Evolutionary conservation across 2,329 filamentous ascomycete genomes (phyloP).

Genomic region (Fusarium humuli): DNA sequence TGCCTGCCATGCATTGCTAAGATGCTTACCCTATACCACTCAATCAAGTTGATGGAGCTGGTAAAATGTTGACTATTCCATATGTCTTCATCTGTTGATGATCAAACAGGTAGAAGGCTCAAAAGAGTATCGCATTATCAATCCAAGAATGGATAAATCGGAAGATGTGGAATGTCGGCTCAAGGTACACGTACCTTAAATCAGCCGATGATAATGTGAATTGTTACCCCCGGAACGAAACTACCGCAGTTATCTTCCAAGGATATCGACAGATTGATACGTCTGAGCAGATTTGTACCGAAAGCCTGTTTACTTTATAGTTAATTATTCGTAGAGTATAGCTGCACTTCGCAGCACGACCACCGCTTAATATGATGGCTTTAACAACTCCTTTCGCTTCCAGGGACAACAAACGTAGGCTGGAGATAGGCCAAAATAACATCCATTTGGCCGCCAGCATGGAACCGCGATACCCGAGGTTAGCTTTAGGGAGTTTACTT

Average conservation of each 20-base stretch:
- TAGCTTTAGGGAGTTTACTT: background rate
- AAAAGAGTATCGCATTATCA: background rate
- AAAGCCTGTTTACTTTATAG: background rate
- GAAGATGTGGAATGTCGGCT: too few species aligned
- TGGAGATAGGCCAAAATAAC: background rate
- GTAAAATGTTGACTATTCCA: background rate
- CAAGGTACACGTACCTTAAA: background rate
- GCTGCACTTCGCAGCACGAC: background rate
- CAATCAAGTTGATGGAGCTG: background rate
- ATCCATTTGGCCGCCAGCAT: background rate
- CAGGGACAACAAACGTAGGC: background rate
- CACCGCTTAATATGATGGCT: background rate
- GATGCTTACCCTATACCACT: background rate
- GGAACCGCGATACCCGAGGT: background rate
- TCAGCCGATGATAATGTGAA: background rate
- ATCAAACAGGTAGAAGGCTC: background rate
- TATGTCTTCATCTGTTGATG: background rate
- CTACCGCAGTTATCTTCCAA: background rate
- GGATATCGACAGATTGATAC: background rate
- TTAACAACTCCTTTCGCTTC: background rate
- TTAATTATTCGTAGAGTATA: background rate
- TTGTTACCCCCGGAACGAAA: background rate
- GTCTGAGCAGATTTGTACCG: background rate
- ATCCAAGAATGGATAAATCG: too few species aligned
- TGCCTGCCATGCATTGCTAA: background rate